Base-by-base conservation (phyloP, 2,329 filamentous ascomycete species). In the Pseudogymnoascus sp. region DNA sequence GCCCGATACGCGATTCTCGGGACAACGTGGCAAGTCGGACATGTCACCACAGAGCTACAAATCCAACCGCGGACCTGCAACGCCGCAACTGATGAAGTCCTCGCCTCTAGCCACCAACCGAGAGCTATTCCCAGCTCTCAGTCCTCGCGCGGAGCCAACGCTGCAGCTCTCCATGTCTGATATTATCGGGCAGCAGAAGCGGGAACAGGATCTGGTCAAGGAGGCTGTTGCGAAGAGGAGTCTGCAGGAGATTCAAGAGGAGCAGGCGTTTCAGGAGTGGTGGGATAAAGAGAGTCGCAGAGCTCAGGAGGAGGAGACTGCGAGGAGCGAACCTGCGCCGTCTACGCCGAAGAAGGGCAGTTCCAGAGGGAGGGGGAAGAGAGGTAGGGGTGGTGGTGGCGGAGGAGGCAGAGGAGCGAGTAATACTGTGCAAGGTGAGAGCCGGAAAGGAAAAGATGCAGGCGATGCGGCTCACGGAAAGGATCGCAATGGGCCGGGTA, bases 201-300 rank as follows among this genome's bases (percentile, higher is more conserved):
- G 85, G 7, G 93, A 97, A 73, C 95, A 96, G 72, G 86, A 91
- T 64, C 83, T 85, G 17, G 87, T 96, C 65, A 88, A 86, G 62
- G 93, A 96, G 72, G 91, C 92, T 0, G 87, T 87, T 10, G 90
- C 92, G 1, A 97, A 96, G 76, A 84, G 93, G 63, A 95, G 90
- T 67, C 78, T 99, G 31, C 88, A 96, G 71, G 95, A 97, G 67
- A 99, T 99, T 64, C 95, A 99, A 74, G 87, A 95, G 68, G 95
- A 99, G 75, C 95, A 99, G 72, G 91, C 91, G 61, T 99, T 99
- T 73, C 91, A 97, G 73, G 88, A 96, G 73, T 96, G 93, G 92
- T 96, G 92, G 92, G 91, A 96, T 68, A 87, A 89, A 66, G 93
- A 96, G 75, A 91, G 88, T 70, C 82, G 82, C 65, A 82, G 89